Percentiles rank a stretch among this genome's conserved stretches.
These are phyloP conservation scores for Allantophomopsis lycopodina DNA, from an alignment of 2,329 filamentous ascomycete species.

Conservation along the genomic window DNA sequence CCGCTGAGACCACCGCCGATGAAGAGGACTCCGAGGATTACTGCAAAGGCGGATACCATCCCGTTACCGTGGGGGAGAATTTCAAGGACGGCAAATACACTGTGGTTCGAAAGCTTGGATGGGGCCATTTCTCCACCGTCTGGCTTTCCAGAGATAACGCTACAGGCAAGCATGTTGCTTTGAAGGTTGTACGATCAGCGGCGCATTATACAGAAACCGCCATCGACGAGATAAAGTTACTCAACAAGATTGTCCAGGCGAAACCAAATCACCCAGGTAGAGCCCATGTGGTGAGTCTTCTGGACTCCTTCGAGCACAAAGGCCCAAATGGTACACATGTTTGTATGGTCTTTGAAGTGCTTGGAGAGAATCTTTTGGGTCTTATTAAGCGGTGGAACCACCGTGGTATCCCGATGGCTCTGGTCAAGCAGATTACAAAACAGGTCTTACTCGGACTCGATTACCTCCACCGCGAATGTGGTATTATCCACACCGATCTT, in stretches of 20 bases:
- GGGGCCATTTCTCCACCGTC: conserved; percentile 98
- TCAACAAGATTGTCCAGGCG: conserved; percentile 91
- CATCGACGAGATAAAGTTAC: conserved; percentile 95
- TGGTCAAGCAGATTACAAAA: conserved; percentile 98
- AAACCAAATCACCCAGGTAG: conserved; percentile 91
- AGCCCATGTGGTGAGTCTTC: conserved; percentile 86
- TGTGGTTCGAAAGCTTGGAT: conserved; percentile 88
- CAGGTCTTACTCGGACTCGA: conserved; percentile 92
- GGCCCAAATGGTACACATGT: conserved; percentile 93
- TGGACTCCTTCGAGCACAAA: conserved; percentile 96
- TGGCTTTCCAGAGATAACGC: conserved; percentile 74
- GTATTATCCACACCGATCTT: conserved; percentile 95
- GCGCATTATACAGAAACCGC: conserved; percentile 98
- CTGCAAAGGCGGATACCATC: conserved; percentile 97
- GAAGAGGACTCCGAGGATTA: conserved; percentile 99
- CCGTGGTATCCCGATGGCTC: conserved; percentile 84
- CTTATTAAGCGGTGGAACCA: conserved; percentile 99
- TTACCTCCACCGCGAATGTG: conserved; percentile 93
- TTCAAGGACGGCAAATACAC: conserved; percentile 98
- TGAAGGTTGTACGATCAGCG: conserved; percentile 95
- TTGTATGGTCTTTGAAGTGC: conserved; percentile 98
- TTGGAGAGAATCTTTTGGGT: conserved; percentile 88
- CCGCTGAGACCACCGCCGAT: conserved; percentile 83
- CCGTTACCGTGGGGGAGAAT: conserved; percentile 84
- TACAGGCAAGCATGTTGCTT: conserved; percentile 84